Conservation (phyloP, 1,284 basidiomycete genomes). For the Cystobasidiaceae sp. region DNA sequence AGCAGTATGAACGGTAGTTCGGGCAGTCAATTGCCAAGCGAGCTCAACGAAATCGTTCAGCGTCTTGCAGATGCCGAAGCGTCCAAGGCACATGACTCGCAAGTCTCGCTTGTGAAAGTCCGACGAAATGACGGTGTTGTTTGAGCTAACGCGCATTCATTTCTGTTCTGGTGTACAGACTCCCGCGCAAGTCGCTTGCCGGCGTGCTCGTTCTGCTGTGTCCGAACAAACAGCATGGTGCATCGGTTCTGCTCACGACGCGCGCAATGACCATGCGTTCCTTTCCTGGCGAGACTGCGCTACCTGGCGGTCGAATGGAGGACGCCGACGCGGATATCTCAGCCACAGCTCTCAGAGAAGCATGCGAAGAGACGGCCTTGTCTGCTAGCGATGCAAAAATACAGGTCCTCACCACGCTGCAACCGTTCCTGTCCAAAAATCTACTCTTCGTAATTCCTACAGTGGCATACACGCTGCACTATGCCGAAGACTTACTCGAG, state of each 20-base stretch:
- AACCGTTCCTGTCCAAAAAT: conserved; percentile 38
- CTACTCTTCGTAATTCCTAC: conserved; percentile 40
- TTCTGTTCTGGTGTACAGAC: neutral
- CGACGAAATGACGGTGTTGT: too few relatives aligned
- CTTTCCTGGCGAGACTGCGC: conserved; percentile 40
- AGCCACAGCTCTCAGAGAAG: conserved; percentile 39
- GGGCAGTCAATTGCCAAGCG: neutral
- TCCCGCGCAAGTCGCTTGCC: conserved; percentile 32
- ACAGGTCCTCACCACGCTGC: conserved; percentile 35
- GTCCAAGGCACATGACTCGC: conserved; percentile 23
- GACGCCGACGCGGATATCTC: conserved; percentile 16
- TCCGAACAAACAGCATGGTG: conserved; percentile 23
- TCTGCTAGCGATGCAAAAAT: conserved; percentile 6
- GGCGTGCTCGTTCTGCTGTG: conserved; percentile 40
- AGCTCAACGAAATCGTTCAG: conserved; percentile 15
- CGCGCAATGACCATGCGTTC: conserved; percentile 32
- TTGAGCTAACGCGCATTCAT: neutral
- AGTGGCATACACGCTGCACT: conserved; percentile 34
- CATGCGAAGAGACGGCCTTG: conserved; percentile 38
- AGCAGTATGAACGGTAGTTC: too few relatives aligned
- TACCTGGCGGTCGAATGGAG: conserved; percentile 40
- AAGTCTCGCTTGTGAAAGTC: neutral
- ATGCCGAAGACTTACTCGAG: conserved; percentile 2
- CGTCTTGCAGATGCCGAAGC: conserved; percentile 13
- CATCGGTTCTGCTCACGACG: conserved; percentile 37